Evolutionary conservation across 352 stramenopile genomes (phyloP).

Genomic region (Lagenidium giganteum): DNA sequence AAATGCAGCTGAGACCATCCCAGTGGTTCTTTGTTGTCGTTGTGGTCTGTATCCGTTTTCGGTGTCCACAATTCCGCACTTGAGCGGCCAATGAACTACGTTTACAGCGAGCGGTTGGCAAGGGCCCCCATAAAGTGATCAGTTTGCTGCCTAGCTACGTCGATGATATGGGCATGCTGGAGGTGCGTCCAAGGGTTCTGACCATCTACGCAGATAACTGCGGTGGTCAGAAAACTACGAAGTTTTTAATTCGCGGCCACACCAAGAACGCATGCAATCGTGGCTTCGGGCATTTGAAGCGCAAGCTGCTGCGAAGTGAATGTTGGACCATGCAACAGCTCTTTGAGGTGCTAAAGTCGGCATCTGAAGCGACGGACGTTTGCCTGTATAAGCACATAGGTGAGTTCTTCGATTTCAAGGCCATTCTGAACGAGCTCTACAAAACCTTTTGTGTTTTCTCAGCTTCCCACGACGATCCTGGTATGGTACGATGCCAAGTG

Average conservation of each 20-base stretch:
- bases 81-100: not conserved
- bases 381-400: not conserved
- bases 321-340: constrained; percentile 4
- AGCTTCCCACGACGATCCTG: not conserved
- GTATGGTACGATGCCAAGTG: not conserved
- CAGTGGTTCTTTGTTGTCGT: constrained; percentile 9
- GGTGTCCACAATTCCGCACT: not conserved
- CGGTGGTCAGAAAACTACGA: constrained; percentile 13
- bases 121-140: constrained; percentile 3
- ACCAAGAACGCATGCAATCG: constrained; percentile 13
- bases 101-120: constrained; percentile 5
- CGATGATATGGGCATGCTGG: not conserved
- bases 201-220: constrained; percentile 12
- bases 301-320: not conserved
- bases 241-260: constrained; percentile 8
- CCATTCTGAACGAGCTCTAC: constrained; percentile 1
- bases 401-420: not conserved
- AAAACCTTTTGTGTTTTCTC: not conserved
- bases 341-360: too few species aligned
- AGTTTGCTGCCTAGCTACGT: constrained; percentile 1
- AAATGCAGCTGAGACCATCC: constrained; percentile 1
- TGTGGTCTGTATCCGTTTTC: constrained; percentile 4
- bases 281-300: constrained; percentile 6
- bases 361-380: too few species aligned
- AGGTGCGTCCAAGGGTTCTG: too few species aligned